Conservation (phyloP, 495 filamentous ascomycete species). For the Lasiosphaeria miniovina region DNA sequence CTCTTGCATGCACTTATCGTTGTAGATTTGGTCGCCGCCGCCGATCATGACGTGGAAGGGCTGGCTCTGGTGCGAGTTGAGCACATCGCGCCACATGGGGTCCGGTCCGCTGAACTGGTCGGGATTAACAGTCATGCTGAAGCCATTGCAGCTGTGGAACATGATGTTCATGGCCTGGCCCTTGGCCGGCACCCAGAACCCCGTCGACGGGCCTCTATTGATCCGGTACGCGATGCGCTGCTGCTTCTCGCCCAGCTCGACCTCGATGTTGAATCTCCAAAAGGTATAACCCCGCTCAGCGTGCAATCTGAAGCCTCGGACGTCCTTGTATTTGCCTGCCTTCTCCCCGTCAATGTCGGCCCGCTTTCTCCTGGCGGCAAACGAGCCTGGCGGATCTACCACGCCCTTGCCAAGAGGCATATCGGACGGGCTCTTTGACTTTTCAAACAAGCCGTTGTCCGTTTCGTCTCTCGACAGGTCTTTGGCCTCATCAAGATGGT, state of each 20-base stretch:
- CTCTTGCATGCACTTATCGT: constrained; percentile 74
- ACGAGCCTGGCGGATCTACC: constrained; percentile 41
- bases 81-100: constrained; percentile 92
- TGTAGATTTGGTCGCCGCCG: constrained; percentile 96
- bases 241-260: constrained; percentile 74
- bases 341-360: constrained; percentile 66
- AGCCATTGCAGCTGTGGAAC: constrained; percentile 97
- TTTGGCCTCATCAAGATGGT: constrained; percentile 66
- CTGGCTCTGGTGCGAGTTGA: constrained; percentile 86
- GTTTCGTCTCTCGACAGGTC: constrained; percentile 76
- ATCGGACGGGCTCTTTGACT: constrained; percentile 40
- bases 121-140: constrained; percentile 75
- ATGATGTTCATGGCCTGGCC: constrained; percentile 95
- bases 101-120: constrained; percentile 84
- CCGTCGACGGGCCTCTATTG: constrained; percentile 82
- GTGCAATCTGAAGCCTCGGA: constrained; percentile 78
- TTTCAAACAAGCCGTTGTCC: constrained; percentile 78
- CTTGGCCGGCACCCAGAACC: constrained; percentile 89
- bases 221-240: constrained; percentile 92
- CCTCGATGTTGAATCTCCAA: constrained; percentile 92
- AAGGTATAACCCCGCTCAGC: constrained; percentile 87
- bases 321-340: constrained; percentile 69
- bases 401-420: constrained; percentile 28
- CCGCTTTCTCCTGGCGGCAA: constrained; percentile 45
- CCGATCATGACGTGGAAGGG: constrained; percentile 99